phyloP scores from a whole-genome alignment of 2,329 filamentous ascomycete genomes.

The Fusarium sp. region DNA sequence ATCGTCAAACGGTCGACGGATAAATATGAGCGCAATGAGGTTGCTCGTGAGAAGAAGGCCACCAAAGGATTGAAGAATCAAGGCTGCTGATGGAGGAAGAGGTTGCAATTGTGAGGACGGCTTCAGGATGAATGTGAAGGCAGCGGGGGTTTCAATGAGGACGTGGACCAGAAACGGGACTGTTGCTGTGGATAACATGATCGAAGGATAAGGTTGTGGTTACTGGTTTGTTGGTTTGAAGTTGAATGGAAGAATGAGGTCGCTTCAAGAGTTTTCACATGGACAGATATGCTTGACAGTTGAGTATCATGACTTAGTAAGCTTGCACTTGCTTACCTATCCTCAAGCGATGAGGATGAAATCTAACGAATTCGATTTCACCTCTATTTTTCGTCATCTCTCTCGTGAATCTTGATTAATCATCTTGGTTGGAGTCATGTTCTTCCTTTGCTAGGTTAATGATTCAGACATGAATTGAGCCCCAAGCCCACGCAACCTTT shows the following conservation, averaged over 20 bases:
- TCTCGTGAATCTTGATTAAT: too few species aligned
- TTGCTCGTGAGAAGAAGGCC: constrained; percentile 62
- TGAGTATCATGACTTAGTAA: constrained; percentile 15
- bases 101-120: constrained; percentile 59
- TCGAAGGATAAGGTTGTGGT: background rate
- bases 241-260: background rate
- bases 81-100: constrained; percentile 56
- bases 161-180: constrained; percentile 57
- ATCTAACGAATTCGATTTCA: background rate
- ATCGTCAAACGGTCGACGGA: constrained; percentile 51
- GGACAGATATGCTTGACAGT: background rate
- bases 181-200: constrained; percentile 21
- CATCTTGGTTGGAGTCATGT: background rate
- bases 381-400: background rate
- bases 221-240: background rate
- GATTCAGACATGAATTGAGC: background rate
- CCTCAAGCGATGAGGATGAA: background rate
- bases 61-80: constrained; percentile 63
- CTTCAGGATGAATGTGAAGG: constrained; percentile 60
- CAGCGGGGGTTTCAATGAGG: constrained; percentile 58
- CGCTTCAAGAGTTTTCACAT: too few species aligned
- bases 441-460: background rate
- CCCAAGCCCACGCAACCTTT: background rate
- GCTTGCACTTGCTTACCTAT: constrained; percentile 5
- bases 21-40: constrained; percentile 57